Evolutionary conservation across 345 rosid species (phyloP), one percentile per base, ranked within the genome.

Genomic region (Conringia planisiliqua): DNA sequence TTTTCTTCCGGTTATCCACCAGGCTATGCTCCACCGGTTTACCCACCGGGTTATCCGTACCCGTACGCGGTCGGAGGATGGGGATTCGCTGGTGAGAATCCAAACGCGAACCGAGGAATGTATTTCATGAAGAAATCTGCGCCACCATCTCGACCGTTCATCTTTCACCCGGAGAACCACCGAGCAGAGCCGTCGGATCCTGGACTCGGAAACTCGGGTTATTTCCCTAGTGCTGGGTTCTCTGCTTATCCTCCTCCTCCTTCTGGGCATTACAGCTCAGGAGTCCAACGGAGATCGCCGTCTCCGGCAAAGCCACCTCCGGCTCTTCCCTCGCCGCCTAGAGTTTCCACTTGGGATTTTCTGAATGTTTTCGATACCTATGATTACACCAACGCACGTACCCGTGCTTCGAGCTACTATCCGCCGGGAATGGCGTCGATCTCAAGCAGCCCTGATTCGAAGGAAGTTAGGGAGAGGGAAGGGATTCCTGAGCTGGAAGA

Each of bases 401-500:
- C 73, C 36, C 86, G 78, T 8, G 80, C 81, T 7, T 46, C 77
- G 5, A 42, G 68, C 51, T 75, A 75, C 9, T 68, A 67, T 43
- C 75, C 86, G 2, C 58, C 43, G 38, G 75, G 78, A 44, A 83
- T 78, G 46, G 82, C 89, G 40, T 94, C 97, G 33, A 85, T 51
- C 36, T 62, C 91, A 5, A 88, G 97, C 62, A 91, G 95, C 59
- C 98, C 89, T 11, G 98, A 94, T 77, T 94, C 95, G 4, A 89
- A 86, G 56, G 97, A 88, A 75, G 93, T 94, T 55, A 85, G 97
- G 80, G 97, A 90, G 68, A 83, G 96, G 48, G 98, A 94, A 83
- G 97, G 97, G 52, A 91, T 94, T 62, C 98, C 98, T 47, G 97
- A 91, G 38, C 79, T 94, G 65, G 98, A 94, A 85, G 97, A 94